Conservation (phyloP, 345 rosid genomes). For the Triadica sebifera region DNA sequence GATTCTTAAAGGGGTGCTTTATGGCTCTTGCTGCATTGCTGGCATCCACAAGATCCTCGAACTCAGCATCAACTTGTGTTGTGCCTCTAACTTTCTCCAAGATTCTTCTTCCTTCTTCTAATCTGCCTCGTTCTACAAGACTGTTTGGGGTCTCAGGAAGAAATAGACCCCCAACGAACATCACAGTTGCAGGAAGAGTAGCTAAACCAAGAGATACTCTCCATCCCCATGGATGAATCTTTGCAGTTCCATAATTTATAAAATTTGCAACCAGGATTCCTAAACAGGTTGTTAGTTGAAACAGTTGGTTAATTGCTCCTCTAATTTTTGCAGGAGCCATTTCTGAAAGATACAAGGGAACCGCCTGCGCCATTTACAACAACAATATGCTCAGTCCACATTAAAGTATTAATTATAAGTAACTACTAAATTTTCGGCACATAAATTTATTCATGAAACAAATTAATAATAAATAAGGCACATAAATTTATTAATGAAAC, state of each 20-base stretch:
- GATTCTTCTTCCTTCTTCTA: conserved; percentile 24
- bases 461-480: no score
- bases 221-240: conserved; percentile 59
- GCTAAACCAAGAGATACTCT: conserved; percentile 38
- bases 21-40: conserved; percentile 33
- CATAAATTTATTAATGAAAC: no score
- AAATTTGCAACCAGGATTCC: conserved; percentile 73
- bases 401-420: no score
- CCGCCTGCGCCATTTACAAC: conserved; percentile 46
- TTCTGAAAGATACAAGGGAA: conserved; percentile 83
- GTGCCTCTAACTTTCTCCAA: conserved; percentile 34
- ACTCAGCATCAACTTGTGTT: conserved; percentile 30
- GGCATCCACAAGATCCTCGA: conserved; percentile 30
- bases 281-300: conserved; percentile 79
- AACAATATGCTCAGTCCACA: no score
- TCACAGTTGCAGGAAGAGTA: conserved; percentile 34
- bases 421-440: no score
- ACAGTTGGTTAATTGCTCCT: conserved; percentile 78
- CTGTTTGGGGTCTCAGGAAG: conserved; percentile 43
- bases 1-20: conserved; percentile 37
- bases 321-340: conserved; percentile 85
- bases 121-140: conserved; percentile 30
- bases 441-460: no score
- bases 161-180: conserved; percentile 31
- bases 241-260: conserved; percentile 63